These are phyloP conservation scores for Chaetomiaceae sp. DNA, from an alignment of 2,329 filamentous ascomycete genomes.

Conservation along the genomic window DNA sequence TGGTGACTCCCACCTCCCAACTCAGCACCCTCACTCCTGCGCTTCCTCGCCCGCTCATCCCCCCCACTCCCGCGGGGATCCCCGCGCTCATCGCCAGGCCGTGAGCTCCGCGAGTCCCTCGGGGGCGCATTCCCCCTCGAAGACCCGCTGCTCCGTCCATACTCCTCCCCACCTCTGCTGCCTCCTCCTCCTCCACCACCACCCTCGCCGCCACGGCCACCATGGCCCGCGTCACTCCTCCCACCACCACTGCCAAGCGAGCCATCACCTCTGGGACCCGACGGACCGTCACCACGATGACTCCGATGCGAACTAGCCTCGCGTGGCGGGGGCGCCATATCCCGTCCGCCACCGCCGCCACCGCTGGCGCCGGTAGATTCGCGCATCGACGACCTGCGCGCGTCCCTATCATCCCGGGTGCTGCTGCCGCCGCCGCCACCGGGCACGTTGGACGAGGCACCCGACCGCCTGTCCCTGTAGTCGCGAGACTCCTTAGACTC, in stretches of 20 bases:
- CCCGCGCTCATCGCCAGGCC: slow-evolving; percentile 29
- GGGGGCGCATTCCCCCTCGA: slow-evolving; percentile 25
- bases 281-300: slow-evolving; percentile 24
- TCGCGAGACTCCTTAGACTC: slow-evolving; percentile 40
- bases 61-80: slow-evolving; percentile 33
- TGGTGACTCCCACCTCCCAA: slow-evolving; percentile 38
- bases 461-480: slow-evolving; percentile 40
- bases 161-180: no score
- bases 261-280: slow-evolving; percentile 15
- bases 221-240: slow-evolving; percentile 14
- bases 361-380: slow-evolving; percentile 23
- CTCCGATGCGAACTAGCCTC: slow-evolving; percentile 23
- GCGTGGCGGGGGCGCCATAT: slow-evolving; percentile 27
- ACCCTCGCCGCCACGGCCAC: slow-evolving; percentile 29
- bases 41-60: slow-evolving; percentile 33
- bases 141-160: slow-evolving; percentile 33
- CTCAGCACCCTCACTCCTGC: slow-evolving; percentile 42
- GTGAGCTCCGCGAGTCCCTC: slow-evolving; percentile 22
- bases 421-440: no score
- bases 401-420: slow-evolving; percentile 24
- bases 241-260: background rate
- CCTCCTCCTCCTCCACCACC: slow-evolving; percentile 30
- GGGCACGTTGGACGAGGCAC: slow-evolving; percentile 19
- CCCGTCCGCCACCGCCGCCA: slow-evolving; percentile 23
- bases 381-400: slow-evolving; percentile 27